These are phyloP conservation scores for Microdochium paspali DNA, from an alignment of 2,329 filamentous ascomycete genomes.

Conservation along the genomic window DNA sequence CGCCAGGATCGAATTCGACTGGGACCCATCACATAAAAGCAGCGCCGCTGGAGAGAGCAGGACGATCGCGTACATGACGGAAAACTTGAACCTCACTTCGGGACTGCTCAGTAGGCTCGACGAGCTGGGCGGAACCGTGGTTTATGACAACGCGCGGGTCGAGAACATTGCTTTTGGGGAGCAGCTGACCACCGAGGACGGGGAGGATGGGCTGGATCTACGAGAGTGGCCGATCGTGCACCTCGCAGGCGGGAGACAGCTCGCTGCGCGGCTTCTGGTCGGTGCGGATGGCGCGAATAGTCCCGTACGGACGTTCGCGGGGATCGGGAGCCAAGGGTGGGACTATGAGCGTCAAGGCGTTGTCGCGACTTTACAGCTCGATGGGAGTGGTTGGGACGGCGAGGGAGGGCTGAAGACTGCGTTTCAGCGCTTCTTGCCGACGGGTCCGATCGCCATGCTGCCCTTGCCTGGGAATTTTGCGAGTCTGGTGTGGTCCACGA, in stretches of 20 bases:
- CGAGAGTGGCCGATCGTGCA: slow-evolving; percentile 81
- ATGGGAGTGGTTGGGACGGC: slow-evolving; percentile 46
- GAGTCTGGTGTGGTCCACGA: slow-evolving; percentile 92
- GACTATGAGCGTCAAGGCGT: slow-evolving; percentile 88
- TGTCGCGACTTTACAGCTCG: slow-evolving; percentile 76
- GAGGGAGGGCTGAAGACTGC: slow-evolving; percentile 61
- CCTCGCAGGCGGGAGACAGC: slow-evolving; percentile 54
- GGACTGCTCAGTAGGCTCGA: slow-evolving; percentile 65
- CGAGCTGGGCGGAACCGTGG: slow-evolving; percentile 56
- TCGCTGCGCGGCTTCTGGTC: slow-evolving; percentile 77
- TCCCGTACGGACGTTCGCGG: slow-evolving; percentile 81
- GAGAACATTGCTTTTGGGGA: slow-evolving; percentile 70
- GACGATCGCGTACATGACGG: slow-evolving; percentile 90
- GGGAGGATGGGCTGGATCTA: slow-evolving; percentile 58
- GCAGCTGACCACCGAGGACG: slow-evolving; percentile 55
- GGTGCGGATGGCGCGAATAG: slow-evolving; percentile 94
- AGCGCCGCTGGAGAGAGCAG: slow-evolving; percentile 23
- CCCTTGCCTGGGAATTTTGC: slow-evolving; percentile 77
- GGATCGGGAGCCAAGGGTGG: slow-evolving; percentile 80
- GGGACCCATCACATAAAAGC: slow-evolving; percentile 35
- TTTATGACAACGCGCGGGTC: slow-evolving; percentile 71
- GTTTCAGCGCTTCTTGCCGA: slow-evolving; percentile 91
- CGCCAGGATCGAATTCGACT: slow-evolving; percentile 83
- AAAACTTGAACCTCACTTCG: slow-evolving; percentile 82
- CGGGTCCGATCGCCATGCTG: slow-evolving; percentile 83